phyloP scores from a whole-genome alignment of 2,329 filamentous ascomycete species.

The Graphilbum fragrans region DNA sequence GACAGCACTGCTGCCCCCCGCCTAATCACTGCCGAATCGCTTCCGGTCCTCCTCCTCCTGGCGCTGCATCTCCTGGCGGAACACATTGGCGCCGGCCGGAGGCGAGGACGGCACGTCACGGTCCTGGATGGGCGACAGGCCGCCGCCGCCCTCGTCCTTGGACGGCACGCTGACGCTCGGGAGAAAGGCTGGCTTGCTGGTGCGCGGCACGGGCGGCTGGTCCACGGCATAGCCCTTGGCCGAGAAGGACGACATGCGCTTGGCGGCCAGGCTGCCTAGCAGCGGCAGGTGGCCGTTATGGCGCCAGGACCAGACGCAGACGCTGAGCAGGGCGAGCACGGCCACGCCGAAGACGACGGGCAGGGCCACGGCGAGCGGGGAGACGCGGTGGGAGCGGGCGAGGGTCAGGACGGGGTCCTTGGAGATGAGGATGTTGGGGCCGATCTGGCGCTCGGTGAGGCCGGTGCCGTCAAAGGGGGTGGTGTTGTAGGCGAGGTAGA shows the following conservation, averaged over 20 bases:
- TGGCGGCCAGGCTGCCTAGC: conserved; percentile 7
- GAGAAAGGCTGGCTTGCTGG: neutral
- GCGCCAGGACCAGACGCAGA: conserved; percentile 16
- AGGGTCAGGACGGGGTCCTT: neutral
- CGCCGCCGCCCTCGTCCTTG: neutral
- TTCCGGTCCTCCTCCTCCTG: conserved; percentile 14
- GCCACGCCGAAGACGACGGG: conserved; percentile 17
- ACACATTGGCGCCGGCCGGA: conserved; percentile 16
- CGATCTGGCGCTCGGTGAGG: conserved; percentile 7
- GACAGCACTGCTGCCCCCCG: neutral
- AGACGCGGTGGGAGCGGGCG: conserved; percentile 4
- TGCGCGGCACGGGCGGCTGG: conserved; percentile 1
- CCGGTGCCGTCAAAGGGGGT: conserved; percentile 8
- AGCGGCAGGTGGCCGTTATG: conserved; percentile 13
- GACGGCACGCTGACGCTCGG: neutral
- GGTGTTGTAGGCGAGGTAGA: conserved; percentile 14
- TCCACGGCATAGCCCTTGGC: conserved; percentile 16
- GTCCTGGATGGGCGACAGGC: neutral
- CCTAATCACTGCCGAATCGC: neutral
- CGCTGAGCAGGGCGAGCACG: conserved; percentile 7
- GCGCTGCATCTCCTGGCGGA: conserved; percentile 22
- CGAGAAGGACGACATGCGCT: conserved; percentile 2
- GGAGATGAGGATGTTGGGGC: conserved; percentile 16
- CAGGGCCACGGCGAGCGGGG: conserved; percentile 13
- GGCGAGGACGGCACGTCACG: neutral